Percentiles rank a stretch among this genome's conserved stretches.
These are phyloP conservation scores for Tolypocladium ovalisporum DNA, from an alignment of 2,329 filamentous ascomycete species.

Conservation along the genomic window DNA sequence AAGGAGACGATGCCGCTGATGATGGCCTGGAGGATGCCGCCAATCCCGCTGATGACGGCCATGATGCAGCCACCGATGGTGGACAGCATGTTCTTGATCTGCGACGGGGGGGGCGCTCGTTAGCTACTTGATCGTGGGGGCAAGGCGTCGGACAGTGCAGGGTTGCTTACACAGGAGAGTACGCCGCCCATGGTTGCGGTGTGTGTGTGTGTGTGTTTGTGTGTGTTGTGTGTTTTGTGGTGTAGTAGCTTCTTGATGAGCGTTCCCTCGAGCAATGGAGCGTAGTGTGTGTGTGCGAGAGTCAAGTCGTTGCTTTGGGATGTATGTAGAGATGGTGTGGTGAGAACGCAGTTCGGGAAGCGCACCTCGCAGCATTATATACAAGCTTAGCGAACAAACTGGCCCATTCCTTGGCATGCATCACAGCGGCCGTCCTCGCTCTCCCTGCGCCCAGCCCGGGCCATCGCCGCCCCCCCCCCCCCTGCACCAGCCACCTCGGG, in stretches of 20 bases:
- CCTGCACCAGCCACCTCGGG: background rate
- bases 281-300: background rate
- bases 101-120: constrained; percentile 8
- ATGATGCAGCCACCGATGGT: constrained; percentile 58
- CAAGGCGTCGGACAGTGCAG: background rate
- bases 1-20: constrained; percentile 56
- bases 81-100: constrained; percentile 50
- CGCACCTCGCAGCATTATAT: background rate
- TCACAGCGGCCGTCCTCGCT: background rate
- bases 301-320: too few species aligned
- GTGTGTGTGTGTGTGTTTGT: background rate
- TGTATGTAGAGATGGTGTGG: background rate
- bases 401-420: background rate
- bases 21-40: constrained; percentile 52
- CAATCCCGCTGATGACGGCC: constrained; percentile 58
- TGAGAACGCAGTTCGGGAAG: background rate
- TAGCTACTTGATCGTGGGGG: constrained; percentile 3
- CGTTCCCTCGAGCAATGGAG: background rate
- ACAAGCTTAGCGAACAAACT: too few species aligned
- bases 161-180: constrained; percentile 63
- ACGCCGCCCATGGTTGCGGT: constrained; percentile 61
- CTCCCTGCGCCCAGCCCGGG: background rate
- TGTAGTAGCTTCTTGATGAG: background rate
- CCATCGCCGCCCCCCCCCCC: too few species aligned
- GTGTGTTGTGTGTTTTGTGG: constrained; percentile 3